A percentile compares a stretch with the other conserved stretches of the same genome.
phyloP scores from a whole-genome alignment of 2,329 filamentous ascomycete genomes.

The Tolypocladium pustulatum region DNA sequence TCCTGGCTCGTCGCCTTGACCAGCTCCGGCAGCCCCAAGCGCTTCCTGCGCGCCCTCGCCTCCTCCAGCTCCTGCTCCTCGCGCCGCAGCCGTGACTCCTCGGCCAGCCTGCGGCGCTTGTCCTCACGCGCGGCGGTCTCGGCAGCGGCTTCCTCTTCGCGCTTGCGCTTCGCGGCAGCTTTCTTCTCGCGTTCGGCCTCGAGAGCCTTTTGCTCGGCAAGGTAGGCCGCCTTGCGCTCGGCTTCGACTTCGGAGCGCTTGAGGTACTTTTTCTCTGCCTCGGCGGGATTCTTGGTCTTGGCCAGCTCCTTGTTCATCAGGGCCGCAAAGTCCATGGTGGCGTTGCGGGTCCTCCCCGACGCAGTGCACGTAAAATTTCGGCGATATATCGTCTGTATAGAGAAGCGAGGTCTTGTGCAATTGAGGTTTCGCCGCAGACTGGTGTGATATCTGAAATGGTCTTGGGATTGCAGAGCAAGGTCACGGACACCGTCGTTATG shows the following conservation, averaged over 20 bases:
- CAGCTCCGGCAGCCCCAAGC: conserved; percentile 71
- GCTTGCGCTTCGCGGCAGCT: conserved; percentile 70
- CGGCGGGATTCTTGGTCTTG: conserved; percentile 53
- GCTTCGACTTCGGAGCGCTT: conserved; percentile 82
- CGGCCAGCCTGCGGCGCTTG: conserved; percentile 70
- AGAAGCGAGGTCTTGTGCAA: background rate
- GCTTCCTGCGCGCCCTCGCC: conserved; percentile 61
- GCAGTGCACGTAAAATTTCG: background rate
- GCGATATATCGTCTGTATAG: background rate
- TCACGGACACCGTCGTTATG: background rate
- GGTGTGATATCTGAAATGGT: background rate
- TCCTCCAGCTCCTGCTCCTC: conserved; percentile 66
- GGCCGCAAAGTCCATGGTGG: conserved; percentile 84
- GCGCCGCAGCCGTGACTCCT: conserved; percentile 60
- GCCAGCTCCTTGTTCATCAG: conserved; percentile 90
- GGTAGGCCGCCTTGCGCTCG: conserved; percentile 68
- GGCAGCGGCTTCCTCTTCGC: conserved; percentile 72
- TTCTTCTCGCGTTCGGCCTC: conserved; percentile 62
- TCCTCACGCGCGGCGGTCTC: conserved; percentile 64
- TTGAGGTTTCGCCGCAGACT: background rate
- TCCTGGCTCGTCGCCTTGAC: conserved; percentile 31
- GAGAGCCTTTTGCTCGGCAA: conserved; percentile 66
- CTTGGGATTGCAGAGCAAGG: background rate
- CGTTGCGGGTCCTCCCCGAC: background rate
- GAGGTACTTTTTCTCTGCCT: conserved; percentile 60